These are phyloP conservation scores for Anacardium occidentale DNA, from an alignment of 345 rosid species.

Conservation along the genomic window DNA sequence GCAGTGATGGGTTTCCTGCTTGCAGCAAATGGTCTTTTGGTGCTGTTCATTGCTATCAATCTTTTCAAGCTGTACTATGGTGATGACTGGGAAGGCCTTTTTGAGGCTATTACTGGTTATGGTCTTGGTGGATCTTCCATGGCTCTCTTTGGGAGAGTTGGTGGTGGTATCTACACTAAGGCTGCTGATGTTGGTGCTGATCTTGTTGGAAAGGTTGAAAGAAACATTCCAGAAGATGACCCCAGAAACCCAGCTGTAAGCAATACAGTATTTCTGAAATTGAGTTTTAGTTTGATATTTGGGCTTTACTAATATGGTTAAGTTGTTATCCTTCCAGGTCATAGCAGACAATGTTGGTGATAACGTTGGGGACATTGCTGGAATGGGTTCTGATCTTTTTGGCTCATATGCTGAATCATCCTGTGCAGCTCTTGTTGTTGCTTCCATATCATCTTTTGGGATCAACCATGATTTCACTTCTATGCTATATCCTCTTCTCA, in stretches of 20 bases:
- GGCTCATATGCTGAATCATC: conserved; percentile 77
- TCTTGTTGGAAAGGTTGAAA: conserved; percentile 76
- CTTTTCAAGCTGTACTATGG: conserved; percentile 68
- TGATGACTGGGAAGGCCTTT: conserved; percentile 75
- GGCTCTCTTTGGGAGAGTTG: conserved; percentile 83
- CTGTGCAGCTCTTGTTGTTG: conserved; percentile 76
- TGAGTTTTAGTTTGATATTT: neutral
- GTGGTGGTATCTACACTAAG: conserved; percentile 75
- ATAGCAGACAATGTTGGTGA: conserved; percentile 81
- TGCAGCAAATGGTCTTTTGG: conserved; percentile 69
- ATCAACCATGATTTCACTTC: conserved; percentile 63
- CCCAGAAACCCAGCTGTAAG: conserved; percentile 84
- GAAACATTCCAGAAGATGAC: conserved; percentile 72
- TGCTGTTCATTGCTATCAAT: conserved; percentile 60
- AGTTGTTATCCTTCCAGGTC: conserved; percentile 37
- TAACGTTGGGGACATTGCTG: conserved; percentile 77
- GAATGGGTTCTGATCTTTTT: conserved; percentile 82
- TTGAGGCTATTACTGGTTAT: conserved; percentile 74
- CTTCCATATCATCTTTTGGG: conserved; percentile 72
- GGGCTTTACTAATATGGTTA: neutral
- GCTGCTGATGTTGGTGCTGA: conserved; percentile 81
- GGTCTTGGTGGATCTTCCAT: conserved; percentile 79
- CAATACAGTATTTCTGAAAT: neutral
- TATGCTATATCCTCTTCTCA: conserved; percentile 58
- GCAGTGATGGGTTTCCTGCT: conserved; percentile 82